Evolutionary conservation across 2,329 filamentous ascomycete genomes (phyloP).

Genomic region (Botrytis fabae): DNA sequence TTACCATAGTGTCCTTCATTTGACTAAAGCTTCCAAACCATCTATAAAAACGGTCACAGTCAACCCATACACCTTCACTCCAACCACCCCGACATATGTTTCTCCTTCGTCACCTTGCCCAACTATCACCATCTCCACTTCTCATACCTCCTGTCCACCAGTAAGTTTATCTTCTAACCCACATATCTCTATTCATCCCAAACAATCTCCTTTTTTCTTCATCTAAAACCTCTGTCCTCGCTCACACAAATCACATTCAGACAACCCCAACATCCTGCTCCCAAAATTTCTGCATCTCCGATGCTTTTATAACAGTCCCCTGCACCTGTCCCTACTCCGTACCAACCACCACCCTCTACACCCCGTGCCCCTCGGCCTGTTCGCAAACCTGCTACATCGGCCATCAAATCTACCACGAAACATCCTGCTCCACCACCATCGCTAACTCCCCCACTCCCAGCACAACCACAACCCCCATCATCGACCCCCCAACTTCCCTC

Average conservation of each 20-base stretch:
- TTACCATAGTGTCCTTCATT: neutral
- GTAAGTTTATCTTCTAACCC: neutral
- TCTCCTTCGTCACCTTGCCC: constrained; percentile 28
- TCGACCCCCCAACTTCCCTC: no score
- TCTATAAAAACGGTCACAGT: constrained; percentile 3
- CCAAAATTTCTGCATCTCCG: constrained; percentile 29
- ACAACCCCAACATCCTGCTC: constrained; percentile 19
- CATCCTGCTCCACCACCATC: neutral
- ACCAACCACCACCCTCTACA: constrained; percentile 31
- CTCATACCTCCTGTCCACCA: constrained; percentile 25
- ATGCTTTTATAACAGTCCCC: constrained; percentile 29
- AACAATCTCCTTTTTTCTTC: no score
- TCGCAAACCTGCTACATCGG: constrained; percentile 26
- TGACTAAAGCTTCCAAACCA: neutral
- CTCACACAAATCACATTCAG: neutral
- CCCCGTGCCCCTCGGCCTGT: constrained; percentile 30
- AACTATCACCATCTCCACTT: constrained; percentile 32
- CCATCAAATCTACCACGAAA: constrained; percentile 14
- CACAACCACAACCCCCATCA: neutral
- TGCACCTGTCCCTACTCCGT: constrained; percentile 36
- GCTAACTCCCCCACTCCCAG: neutral
- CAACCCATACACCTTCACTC: constrained; percentile 2
- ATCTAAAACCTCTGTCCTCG: neutral
- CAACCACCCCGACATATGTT: neutral
- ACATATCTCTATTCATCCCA: constrained; percentile 24